Base-by-base conservation (phyloP, 108 stramenopile genomes). In the Pinguiococcus pyrenoidosus region DNA sequence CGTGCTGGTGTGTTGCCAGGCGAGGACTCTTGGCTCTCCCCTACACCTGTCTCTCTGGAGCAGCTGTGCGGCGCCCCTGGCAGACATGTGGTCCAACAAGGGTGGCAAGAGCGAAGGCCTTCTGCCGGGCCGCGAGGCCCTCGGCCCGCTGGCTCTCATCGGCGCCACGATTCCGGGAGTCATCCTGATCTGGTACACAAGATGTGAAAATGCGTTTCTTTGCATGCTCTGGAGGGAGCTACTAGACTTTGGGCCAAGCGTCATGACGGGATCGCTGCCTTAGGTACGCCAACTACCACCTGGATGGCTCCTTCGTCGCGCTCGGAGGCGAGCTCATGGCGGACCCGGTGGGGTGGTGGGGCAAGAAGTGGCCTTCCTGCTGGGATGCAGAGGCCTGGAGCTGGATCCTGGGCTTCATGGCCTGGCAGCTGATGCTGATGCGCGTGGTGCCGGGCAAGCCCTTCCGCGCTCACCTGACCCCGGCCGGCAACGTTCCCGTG, bases 351-450 rank as follows among this genome's bases (percentile, higher is more conserved):
- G 27, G 48, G 0, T 53, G 59, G 30, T 10, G 59, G 26, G 22
- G 46, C 26, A 35, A 54, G 17, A 25, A 62, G 16, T 46, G 30
- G 18, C 64, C 64, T n/a, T 59, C 56, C 48, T 59, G 72, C 27
- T 74, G 62, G 25, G 68, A 79, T 20, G 53, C 64, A 12, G 33
- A 40, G 0, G 73, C 71, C 3, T 80, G 79, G 80, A 75, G 66
- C 46, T 44, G 73, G 46, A 78, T 86, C 14, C 32, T 37, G 23
- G 17, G 46, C 21, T 89, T 83, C 67, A 76, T 81, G 78, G 69
- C 56, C 4, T 64, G 85, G 32, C 80, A 84, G 61, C 43, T 87
- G 14, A 36, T 72, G 1, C 62, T 91, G 54, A 80, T 84, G 67
- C 59, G 78, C 43, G 46, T 70, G 21, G 54, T 87, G 28, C 89